Base-by-base conservation (phyloP, 1,284 basidiomycete genomes). In the Paramarasmius palmivorus region DNA sequence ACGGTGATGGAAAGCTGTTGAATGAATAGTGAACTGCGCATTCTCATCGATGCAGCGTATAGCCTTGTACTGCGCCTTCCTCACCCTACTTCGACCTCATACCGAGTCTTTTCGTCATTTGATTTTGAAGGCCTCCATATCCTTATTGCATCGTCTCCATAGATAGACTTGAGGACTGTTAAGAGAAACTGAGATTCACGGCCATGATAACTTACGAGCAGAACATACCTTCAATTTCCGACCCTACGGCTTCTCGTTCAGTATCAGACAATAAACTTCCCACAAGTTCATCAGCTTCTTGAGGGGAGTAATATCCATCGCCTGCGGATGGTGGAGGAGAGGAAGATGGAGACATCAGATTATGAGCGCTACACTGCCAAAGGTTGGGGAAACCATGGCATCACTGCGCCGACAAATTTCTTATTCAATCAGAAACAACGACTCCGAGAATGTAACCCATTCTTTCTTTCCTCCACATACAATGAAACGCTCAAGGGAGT, bases 91-190 rank as follows among this genome's bases (percentile, higher is more conserved):
- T 71, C 67, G 20, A 86, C 75, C 62, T 88, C 84, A 64, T 90
- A 93, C 25, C 92, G 82, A 49, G 90, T 76, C 19, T 65, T 76
- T 57, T 50, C 44, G 29, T 29, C 42, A 53, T 56, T 59, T 22
- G 63, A 55, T 62, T 58, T 65, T 54, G 63, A 63, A 47, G 73
- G 70, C 51, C 68, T 72, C 81, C 83, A 89, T 23, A 83, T 64
- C 17, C 71, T 73, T 26, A 93, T 73, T 6, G 84, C 73, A 25
- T 80, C 73, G 14, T 88, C 82, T 29, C 90, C 89, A 63, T 94
- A 95, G 64, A 95, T 95, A 14, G 91, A 90, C 62, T 85, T 83
- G 5, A 95, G 76, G 15, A 91, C 91, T 89, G 66, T 46, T 25
- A 38, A 26, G 38, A 45, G 38, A 25, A 14, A 19, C 20, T 29